phyloP scores from a whole-genome alignment of 202 grass and related monocot species.

The Panicum virgatum region DNA sequence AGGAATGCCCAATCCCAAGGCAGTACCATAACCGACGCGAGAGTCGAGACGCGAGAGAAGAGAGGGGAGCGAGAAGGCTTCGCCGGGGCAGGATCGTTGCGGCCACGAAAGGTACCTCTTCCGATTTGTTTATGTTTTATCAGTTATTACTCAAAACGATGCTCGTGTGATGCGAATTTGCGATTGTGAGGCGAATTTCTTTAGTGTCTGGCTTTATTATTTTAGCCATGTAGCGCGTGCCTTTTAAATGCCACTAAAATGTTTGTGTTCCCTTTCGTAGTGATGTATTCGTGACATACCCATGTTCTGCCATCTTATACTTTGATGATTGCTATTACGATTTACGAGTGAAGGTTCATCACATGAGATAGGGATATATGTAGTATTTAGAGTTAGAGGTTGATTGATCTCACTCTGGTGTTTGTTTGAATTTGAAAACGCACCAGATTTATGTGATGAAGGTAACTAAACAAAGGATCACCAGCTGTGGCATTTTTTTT shows the following conservation, averaged over 20 bases:
- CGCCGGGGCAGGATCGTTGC: neutral
- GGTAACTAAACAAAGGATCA: neutral
- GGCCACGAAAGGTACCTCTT: conserved; percentile 30
- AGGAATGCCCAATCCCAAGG: neutral
- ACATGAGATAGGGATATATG: neutral
- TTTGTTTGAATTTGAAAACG: neutral
- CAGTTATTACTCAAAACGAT: too few species aligned
- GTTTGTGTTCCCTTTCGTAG: too few species aligned
- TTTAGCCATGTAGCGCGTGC: neutral
- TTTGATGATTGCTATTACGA: neutral
- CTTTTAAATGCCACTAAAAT: neutral
- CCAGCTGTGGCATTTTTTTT: neutral
- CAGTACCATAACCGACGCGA: neutral
- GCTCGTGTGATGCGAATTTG: neutral
- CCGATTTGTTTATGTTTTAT: neutral
- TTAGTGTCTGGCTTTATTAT: neutral
- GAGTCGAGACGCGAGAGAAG: neutral
- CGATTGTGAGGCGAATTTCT: neutral
- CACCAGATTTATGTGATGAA: neutral
- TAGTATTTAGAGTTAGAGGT: neutral
- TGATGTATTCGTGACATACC: neutral
- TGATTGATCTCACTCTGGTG: neutral
- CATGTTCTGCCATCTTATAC: neutral
- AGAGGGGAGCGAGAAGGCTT: neutral
- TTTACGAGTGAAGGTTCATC: neutral